Evolutionary conservation across 2,329 filamentous ascomycete genomes (phyloP), one percentile per base, ranked within the genome.

Genomic region (Colletotrichum sp.): DNA sequence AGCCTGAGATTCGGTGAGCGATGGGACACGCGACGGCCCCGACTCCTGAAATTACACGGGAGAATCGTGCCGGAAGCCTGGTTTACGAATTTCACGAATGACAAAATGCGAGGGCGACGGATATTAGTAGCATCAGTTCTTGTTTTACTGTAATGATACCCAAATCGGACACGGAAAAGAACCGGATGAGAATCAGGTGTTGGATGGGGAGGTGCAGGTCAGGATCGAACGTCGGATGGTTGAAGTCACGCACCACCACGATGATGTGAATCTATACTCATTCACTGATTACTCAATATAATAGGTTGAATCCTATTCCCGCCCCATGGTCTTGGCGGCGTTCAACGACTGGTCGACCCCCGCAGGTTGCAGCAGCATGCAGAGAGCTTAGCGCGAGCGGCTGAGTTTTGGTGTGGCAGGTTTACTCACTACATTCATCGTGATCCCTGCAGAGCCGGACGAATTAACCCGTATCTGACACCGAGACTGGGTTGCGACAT

Each of bases 1-100:
- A 87, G 67, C 84, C 85, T 2, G 86, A 87, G 78, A 82, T 87
- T 74, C 82, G 86, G 24, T 86, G 75, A 83, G 10, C 4, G 6
- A 9, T 16, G 24, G 26, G 15, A 21, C 16, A 16, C 16, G 18
- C 9, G 18, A 9, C 21, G 15, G 60, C 43, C 30, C 24, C 30
- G 21, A 1, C 30, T 21, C 26, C 43, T 38, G 32, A 16, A 12
- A 60, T 30, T n/a, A 12, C 5, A 24, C 7, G 12, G 8, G 8
- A 18, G 21, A n/a, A 3, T 30, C 5, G 10, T 16, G 16, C 13
- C 36, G 28, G 26, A 36, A 43, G 26, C 16, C 57, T 26, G 34
- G 32, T 55, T n/a, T 34, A 70, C n/a, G 32, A 65, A 13, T 32
- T 28, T 24, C 18, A 64, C 43, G 13, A 58, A 28, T 16, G 30